Conservation (phyloP, 2,329 filamentous ascomycete genomes). For the Capronia epimyces region DNA sequence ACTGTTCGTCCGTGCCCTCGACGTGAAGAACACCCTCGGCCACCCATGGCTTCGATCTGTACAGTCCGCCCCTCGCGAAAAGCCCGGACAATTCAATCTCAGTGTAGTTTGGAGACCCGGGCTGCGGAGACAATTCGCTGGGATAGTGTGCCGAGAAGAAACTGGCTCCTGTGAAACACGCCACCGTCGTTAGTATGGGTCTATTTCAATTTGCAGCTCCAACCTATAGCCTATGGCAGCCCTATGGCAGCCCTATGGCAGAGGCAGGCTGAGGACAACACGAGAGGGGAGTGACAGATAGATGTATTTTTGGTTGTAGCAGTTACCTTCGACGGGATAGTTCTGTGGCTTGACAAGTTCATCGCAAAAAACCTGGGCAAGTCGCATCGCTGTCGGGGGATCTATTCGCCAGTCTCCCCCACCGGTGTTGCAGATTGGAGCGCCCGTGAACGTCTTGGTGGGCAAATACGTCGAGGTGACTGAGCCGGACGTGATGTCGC, state of each 20-base stretch:
- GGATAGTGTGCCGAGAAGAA: slow-evolving; percentile 7
- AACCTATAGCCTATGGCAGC: too few relatives aligned
- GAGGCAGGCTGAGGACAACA: too few relatives aligned
- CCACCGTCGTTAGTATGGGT: background rate
- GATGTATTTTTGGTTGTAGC: too few relatives aligned
- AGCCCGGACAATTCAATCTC: slow-evolving; percentile 10
- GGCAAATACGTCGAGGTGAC: background rate
- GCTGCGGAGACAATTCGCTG: background rate
- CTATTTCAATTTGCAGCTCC: background rate
- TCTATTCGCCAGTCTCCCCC: slow-evolving; percentile 7
- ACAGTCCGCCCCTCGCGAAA: slow-evolving; percentile 3
- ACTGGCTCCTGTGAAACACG: background rate
- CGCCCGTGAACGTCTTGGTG: background rate
- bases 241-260: too few relatives aligned
- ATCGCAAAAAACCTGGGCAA: slow-evolving; percentile 9
- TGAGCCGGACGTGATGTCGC: background rate
- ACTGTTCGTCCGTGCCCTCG: slow-evolving; percentile 12
- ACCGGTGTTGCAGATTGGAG: slow-evolving; percentile 5
- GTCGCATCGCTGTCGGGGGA: slow-evolving; percentile 5
- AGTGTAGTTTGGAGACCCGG: slow-evolving; percentile 11
- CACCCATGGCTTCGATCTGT: background rate
- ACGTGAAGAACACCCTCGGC: slow-evolving; percentile 1
- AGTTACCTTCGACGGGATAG: slow-evolving; percentile 2
- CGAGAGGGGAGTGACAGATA: background rate
- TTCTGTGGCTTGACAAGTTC: background rate